Evolutionary conservation across 1,139 yeast genomes (phyloP), one percentile per base, ranked within the genome.

Genomic region (Diutina siamensis): DNA sequence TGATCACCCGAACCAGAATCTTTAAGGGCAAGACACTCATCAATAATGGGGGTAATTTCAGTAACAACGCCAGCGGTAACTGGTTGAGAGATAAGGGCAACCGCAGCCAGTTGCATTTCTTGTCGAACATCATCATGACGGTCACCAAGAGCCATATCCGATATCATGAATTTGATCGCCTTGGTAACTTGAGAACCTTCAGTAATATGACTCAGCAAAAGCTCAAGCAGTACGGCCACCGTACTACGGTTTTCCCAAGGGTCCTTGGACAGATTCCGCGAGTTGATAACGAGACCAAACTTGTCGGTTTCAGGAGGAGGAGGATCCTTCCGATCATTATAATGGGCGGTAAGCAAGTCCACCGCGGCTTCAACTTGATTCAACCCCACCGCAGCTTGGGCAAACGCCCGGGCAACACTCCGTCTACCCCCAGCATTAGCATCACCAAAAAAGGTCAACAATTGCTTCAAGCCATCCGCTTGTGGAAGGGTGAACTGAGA

Each of bases 31-130:
- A 83, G 70, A 48, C 76, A 72, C 3, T 58, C 56, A 61, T 89
- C 97, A 55, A 92, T 84, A 19, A 88, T 70, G 2, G 92, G 84
- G 53, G 87, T 80, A 56, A 92, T 69, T 2, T 67, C 63, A 57
- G 87, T 95, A 27, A 88, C 82, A 48, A 72, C 69, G 9, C 12
- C 3, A 3, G 63, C 59, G 19, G 76, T 67, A 18, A 95, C 96
- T 52, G 82, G 83, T 2, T 59, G 55, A 44, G 78, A 71, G 46
- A 92, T 78, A 35, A 86, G 71, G 40, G 74, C 78, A 48, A 83
- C 72, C 47, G 96, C 98, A n/a, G 96, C 94, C 48, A 83, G 92
- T 57, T 87, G 88, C 59, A 89, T 72, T 57, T 84, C 94, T 51
- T 80, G 84, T 48, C 92, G 78, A 3, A 87, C 96, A 46, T 76